Base-by-base conservation (phyloP, 202 grass and related monocot genomes). In the Musa balbisiana region DNA sequence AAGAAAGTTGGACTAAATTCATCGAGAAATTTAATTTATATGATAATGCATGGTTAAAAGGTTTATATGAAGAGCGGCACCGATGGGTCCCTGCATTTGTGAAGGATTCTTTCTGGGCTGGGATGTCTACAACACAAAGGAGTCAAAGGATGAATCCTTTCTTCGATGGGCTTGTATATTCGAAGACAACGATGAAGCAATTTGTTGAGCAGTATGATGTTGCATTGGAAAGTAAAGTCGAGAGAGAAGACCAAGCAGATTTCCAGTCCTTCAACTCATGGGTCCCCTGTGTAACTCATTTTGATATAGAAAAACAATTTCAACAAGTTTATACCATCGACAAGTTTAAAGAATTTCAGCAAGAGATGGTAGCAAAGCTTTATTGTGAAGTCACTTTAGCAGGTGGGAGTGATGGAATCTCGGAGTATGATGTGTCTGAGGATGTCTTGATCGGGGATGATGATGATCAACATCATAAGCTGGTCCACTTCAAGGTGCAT, bases 71-170 rank as follows among this genome's bases (percentile, higher is more conserved):
- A 75, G 86, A 78, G 52, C 88, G 84, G 75, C 68, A 3, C 16
- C 84, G 85, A 50, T 97, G 93, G 93, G 90, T 77, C 72, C 90
- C 93, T 76, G 84, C 89, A 78, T 97, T 78, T 80, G 82, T 97
- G 20, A 97, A 89, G 71, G 87, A 90, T 79, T 83, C 58, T 21
- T 92, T 96, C 84, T 91, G 87, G 93, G 93, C 93, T 54, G 93
- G 87, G 76, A 82, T 96, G 87, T 92, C 90, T 67, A 59, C 84
- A 68, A 87, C 83, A 24, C 87, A 85, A 64, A 86, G 93, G 84
- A 79, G 76, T 78, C 90, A 97, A 69, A 87, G 25, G 78, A 85
- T 80, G 75, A 81, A 67, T 64, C 58, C 85, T 70, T 92, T 89
- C 80, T 92, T 97, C 90, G 89, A 91, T 72, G 90, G 84, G 49